phyloP scores from a whole-genome alignment of 2,329 filamentous ascomycete species.

The Aureobasidium melanogenum region DNA sequence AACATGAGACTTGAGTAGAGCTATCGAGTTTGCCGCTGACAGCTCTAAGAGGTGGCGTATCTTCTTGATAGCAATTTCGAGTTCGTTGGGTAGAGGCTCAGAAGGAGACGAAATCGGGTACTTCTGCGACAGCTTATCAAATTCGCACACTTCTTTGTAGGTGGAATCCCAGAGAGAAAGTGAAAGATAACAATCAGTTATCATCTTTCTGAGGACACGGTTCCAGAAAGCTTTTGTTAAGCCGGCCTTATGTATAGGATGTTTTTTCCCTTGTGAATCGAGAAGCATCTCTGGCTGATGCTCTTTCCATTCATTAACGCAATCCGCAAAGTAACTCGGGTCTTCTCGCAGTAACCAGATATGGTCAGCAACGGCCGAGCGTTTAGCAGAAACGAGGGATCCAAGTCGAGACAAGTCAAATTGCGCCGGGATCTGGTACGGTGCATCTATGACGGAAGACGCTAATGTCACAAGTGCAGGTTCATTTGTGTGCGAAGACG shows the following conservation, averaged over 20 bases:
- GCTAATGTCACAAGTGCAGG: background rate
- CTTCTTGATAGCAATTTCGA: background rate
- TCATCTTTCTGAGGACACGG: conserved; percentile 14
- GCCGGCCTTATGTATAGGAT: conserved; percentile 17
- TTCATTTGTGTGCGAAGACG: background rate
- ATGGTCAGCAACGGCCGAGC: conserved; percentile 42
- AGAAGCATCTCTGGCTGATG: conserved; percentile 39
- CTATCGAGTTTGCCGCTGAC: conserved; percentile 16
- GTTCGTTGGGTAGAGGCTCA: background rate
- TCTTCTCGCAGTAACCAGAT: conserved; percentile 50
- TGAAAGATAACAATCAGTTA: conserved; percentile 14
- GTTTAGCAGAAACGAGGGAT: conserved; percentile 35
- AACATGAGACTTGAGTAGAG: conserved; percentile 22
- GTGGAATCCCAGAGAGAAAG: conserved; percentile 19
- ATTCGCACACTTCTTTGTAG: background rate
- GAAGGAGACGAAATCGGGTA: background rate
- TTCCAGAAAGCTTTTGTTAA: conserved; percentile 14
- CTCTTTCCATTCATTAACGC: conserved; percentile 35
- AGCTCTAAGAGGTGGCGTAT: background rate
- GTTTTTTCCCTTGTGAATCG: conserved; percentile 28
- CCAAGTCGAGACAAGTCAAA: conserved; percentile 40
- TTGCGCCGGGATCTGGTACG: conserved; percentile 41
- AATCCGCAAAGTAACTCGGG: conserved; percentile 45
- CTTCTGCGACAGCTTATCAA: background rate
- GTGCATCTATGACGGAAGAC: conserved; percentile 32